Percentiles rank a stretch among this genome's conserved stretches.
phyloP scores from a whole-genome alignment of 2,329 filamentous ascomycete genomes.

The Trichoderma atrobrunneum region DNA sequence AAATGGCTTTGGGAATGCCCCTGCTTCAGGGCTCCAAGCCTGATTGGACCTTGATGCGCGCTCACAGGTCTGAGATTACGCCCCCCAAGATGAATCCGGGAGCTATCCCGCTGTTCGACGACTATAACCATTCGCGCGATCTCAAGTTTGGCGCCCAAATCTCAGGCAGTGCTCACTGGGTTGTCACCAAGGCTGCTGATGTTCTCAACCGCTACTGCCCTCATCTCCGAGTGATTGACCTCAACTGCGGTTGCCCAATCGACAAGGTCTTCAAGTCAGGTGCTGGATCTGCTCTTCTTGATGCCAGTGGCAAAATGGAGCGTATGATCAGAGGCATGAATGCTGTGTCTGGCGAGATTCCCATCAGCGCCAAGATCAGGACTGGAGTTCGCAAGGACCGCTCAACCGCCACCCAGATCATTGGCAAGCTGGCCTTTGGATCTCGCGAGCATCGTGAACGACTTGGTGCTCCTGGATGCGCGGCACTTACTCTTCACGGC shows the following conservation, averaged over 20 bases:
- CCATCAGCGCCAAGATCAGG: conserved; percentile 91
- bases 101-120: conserved; percentile 56
- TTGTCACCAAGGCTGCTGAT: conserved; percentile 85
- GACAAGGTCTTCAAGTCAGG: conserved; percentile 88
- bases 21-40: conserved; percentile 84
- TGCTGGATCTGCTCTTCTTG: conserved; percentile 88
- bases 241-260: conserved; percentile 97
- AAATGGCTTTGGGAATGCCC: conserved; percentile 94
- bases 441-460: conserved; percentile 67
- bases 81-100: conserved; percentile 65
- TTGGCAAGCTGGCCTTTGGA: conserved; percentile 80
- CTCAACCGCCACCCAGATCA: conserved; percentile 76
- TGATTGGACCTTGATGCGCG: conserved; percentile 94
- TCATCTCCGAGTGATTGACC: conserved; percentile 82
- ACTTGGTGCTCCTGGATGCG: conserved; percentile 76
- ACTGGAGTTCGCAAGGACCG: conserved; percentile 80
- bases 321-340: conserved; percentile 98
- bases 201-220: conserved; percentile 73
- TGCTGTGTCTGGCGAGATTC: conserved; percentile 81
- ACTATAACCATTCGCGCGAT: conserved; percentile 80
- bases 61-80: conserved; percentile 76
- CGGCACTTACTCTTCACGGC: conserved; percentile 93
- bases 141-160: conserved; percentile 91
- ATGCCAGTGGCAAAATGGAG: conserved; percentile 81
- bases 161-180: conserved; percentile 86